Evolutionary conservation across 768 basidiomycete species (phyloP).

Genomic region (Mycena leptocephala): DNA sequence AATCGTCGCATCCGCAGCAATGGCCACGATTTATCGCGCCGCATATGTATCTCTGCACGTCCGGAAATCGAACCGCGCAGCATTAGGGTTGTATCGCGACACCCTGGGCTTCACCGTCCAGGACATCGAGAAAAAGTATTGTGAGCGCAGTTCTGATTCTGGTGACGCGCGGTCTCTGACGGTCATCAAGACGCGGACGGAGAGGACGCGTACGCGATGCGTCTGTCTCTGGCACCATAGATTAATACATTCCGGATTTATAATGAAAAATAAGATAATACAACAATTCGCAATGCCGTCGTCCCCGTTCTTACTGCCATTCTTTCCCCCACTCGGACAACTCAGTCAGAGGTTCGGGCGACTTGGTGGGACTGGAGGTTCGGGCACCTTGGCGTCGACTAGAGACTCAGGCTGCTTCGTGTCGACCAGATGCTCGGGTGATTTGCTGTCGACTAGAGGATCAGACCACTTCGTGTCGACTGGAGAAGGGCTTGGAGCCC

Average conservation of each 20-base stretch:
- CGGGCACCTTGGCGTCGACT: too few species aligned
- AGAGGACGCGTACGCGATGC: conserved; percentile 96
- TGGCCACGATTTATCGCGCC: conserved; percentile 90
- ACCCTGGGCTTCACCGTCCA: conserved; percentile 93
- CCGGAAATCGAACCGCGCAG: conserved; percentile 95
- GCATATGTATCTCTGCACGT: conserved; percentile 95
- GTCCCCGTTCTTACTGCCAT: conserved; percentile 10
- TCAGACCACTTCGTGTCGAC: not conserved
- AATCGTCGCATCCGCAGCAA: conserved; percentile 71
- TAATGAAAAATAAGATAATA: conserved; percentile 30
- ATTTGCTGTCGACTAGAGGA: too few species aligned
- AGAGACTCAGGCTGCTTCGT: too few species aligned
- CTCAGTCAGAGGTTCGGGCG: not conserved
- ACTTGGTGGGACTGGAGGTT: not conserved
- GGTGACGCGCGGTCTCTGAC: not conserved
- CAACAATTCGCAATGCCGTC: not conserved
- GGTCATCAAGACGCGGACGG: conserved; percentile 86
- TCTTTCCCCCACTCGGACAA: conserved; percentile 26
- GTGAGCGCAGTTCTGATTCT: conserved; percentile 59
- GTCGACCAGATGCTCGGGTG: too few species aligned
- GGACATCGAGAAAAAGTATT: conserved; percentile 93
- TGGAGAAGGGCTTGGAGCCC: conserved; percentile 2
- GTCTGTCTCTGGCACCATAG: conserved; percentile 70
- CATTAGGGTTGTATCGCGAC: conserved; percentile 90
- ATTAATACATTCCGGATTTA: conserved; percentile 20